Percentiles rank a stretch among this genome's conserved stretches.
Conservation (phyloP, 2,329 filamentous ascomycete genomes). For the Fusarium sp. region DNA sequence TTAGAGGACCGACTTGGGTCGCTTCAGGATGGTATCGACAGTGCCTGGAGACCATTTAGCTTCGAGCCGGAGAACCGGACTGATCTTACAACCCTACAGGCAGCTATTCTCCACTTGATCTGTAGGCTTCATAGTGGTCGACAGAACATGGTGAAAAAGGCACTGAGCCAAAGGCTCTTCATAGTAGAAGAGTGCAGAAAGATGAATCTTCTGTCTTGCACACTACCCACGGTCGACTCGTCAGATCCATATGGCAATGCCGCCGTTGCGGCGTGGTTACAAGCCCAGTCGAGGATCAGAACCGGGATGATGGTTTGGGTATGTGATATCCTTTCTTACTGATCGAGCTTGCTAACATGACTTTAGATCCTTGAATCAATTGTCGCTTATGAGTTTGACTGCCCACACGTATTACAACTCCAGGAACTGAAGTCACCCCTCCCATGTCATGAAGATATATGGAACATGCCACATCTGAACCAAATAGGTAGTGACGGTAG, state of each 20-base stretch:
- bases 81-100: conserved; percentile 16
- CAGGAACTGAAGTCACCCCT: conserved; percentile 20
- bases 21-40: too few species aligned
- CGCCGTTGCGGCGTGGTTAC: conserved; percentile 6
- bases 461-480: conserved; percentile 12
- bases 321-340: too few species aligned
- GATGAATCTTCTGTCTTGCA: conserved; percentile 15
- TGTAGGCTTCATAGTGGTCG: conserved; percentile 18
- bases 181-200: conserved; percentile 16
- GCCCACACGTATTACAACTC: conserved; percentile 15
- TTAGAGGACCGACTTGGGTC: too few species aligned
- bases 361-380: conserved; percentile 29
- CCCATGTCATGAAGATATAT: conserved; percentile 17
- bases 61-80: background rate
- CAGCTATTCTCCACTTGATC: conserved; percentile 12
- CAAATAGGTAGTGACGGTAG: background rate
- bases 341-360: too few species aligned
- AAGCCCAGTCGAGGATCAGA: conserved; percentile 17
- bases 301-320: conserved; percentile 31
- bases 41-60: conserved; percentile 10
- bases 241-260: too few species aligned
- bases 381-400: conserved; percentile 22
- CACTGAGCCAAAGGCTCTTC: conserved; percentile 13
- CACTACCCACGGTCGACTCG: too few species aligned
- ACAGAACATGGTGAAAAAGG: background rate